Base-by-base conservation (phyloP, 2,329 filamentous ascomycete species). In the Pseudocercospora crystallina region DNA sequence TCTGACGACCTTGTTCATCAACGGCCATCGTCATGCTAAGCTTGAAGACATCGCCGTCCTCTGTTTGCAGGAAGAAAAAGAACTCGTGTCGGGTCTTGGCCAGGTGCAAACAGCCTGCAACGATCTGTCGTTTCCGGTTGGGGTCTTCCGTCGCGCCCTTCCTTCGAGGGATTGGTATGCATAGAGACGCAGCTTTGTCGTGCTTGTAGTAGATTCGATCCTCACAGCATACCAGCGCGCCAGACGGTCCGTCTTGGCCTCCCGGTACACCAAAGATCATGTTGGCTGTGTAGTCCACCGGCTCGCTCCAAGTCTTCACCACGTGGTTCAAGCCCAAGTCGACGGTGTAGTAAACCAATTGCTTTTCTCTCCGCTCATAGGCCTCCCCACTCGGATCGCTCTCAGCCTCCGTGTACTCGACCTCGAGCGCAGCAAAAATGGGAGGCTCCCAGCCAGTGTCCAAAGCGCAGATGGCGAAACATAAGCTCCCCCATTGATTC, bases 1-100 rank as follows among this genome's bases (percentile, higher is more conserved):
- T 92, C 1, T 85, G 77, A 53, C 89, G 85, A 10, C 87, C 89
- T 40, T 87, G 82, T 1, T 86, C 82, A 61, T 95, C 89, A 61
- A 91, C 86, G 8, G 85, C 80, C 84, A 96, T 92, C 58, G 96
- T 90, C 53, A 99, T 84, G 0, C 87, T 96, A 43, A 97, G 81
- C 69, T 97, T 97, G 80, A 99, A 97, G 5, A 99, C 77, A 69
- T 99, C 95, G n/a, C 94, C 94, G 68, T 99, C 95, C 51, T 99
- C 94, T 0, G 89, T 90, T 69, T 99, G 94, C 0, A 99, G 75
- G 2, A 99, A 81, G 69, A 97, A 96, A 76, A 99, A 99, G 74
- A 99, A 99, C 1, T 91, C 90, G 36, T 63, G 60, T 43, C 59
- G 58, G 26, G 90, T 90, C 64, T 94, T 92, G 68, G 96, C 85